Evolutionary conservation across 768 basidiomycete species (phyloP).

Genomic region (Grammothele lineata): DNA sequence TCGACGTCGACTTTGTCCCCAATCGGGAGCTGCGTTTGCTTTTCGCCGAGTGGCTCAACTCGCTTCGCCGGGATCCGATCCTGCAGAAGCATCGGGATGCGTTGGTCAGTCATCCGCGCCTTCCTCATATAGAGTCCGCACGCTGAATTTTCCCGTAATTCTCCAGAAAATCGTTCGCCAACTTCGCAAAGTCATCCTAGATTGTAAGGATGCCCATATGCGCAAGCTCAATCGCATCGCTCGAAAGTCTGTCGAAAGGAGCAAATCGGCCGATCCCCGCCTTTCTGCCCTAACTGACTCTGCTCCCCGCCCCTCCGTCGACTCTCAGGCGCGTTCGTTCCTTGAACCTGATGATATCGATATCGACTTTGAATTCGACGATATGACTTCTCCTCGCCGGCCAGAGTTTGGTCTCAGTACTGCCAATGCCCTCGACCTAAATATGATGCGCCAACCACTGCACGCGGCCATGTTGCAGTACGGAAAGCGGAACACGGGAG

Average conservation of each 20-base stretch:
- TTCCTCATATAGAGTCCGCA: too few relatives aligned
- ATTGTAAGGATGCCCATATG: slow-evolving; percentile 66
- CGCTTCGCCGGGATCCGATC: slow-evolving; percentile 67
- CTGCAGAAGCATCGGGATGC: slow-evolving; percentile 65
- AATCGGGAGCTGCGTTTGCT: slow-evolving; percentile 71
- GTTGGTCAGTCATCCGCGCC: slow-evolving; percentile 40
- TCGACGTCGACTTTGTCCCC: slow-evolving; percentile 82
- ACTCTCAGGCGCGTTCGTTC: slow-evolving; percentile 16
- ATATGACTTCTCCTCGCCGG: slow-evolving; percentile 14
- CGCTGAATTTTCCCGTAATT: too few relatives aligned
- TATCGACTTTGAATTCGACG: slow-evolving; percentile 72
- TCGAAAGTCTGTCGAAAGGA: slow-evolving; percentile 25
- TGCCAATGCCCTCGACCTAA: slow-evolving; percentile 48
- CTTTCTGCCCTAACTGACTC: slow-evolving; percentile 9
- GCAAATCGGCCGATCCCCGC: slow-evolving; percentile 20
- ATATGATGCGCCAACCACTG: slow-evolving; percentile 61
- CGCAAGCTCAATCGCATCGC: slow-evolving; percentile 21
- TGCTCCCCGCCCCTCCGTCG: slow-evolving; percentile 7
- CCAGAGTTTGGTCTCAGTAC: slow-evolving; percentile 8
- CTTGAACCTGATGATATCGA: slow-evolving; percentile 59
- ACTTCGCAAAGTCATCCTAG: slow-evolving; percentile 78
- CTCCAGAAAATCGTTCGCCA: slow-evolving; percentile 73
- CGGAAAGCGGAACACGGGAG: slow-evolving; percentile 31
- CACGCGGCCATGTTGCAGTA: slow-evolving; percentile 48
- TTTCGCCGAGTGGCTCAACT: slow-evolving; percentile 79